A percentile compares a stretch with the other conserved stretches of the same genome.
Evolutionary conservation across 2,329 filamentous ascomycete genomes (phyloP).

Genomic region (Stromatinia cepivora): DNA sequence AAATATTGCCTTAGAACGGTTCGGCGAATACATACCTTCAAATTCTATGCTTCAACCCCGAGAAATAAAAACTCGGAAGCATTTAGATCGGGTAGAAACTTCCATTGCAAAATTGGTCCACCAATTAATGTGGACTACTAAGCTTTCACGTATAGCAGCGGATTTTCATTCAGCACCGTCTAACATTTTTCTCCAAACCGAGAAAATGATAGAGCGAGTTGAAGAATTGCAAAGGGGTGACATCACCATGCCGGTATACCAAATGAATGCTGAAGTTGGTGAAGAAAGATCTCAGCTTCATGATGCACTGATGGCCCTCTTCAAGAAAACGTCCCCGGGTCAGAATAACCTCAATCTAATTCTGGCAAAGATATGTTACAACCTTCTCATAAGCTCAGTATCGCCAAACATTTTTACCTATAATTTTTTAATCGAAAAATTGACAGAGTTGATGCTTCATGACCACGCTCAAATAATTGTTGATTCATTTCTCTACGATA

Average conservation of each 20-base stretch:
- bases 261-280: conserved; percentile 21
- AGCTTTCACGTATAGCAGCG: conserved; percentile 14
- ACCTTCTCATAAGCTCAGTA: conserved; percentile 61
- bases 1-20: not conserved
- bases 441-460: conserved; percentile 54
- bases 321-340: conserved; percentile 22
- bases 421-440: conserved; percentile 69
- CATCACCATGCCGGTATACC: conserved; percentile 32
- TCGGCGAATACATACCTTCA: conserved; percentile 9
- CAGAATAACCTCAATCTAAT: conserved; percentile 33
- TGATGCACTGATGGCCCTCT: conserved; percentile 30
- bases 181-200: conserved; percentile 24
- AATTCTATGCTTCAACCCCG: conserved; percentile 21
- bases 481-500: conserved; percentile 50
- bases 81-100: conserved; percentile 33
- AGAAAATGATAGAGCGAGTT: conserved; percentile 29
- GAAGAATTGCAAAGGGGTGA: conserved; percentile 26
- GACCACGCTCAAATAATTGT: conserved; percentile 55
- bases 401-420: conserved; percentile 68
- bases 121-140: conserved; percentile 29
- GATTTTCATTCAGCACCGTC: conserved; percentile 4
- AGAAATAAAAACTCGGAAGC: conserved; percentile 30
- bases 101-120: conserved; percentile 34
- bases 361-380: conserved; percentile 54
- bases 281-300: conserved; percentile 33